phyloP scores from a whole-genome alignment of 768 basidiomycete species.

The Cyclocybe aegerita region DNA sequence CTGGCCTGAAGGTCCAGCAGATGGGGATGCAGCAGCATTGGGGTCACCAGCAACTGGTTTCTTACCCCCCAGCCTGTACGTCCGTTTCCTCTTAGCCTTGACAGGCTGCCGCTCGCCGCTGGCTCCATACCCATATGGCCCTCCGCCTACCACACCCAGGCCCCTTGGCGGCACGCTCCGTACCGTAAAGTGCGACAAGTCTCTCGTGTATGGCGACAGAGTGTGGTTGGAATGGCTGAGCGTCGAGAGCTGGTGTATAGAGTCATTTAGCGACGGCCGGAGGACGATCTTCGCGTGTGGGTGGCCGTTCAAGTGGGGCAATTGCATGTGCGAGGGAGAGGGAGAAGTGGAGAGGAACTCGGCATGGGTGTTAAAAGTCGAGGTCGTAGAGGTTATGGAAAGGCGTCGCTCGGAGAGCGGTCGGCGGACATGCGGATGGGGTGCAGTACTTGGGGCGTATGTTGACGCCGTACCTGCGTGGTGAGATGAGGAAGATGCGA shows the following conservation, averaged over 20 bases:
- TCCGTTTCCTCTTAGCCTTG: constrained; percentile 78
- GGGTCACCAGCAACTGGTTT: constrained; percentile 12
- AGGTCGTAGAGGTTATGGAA: constrained; percentile 33
- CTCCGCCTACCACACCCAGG: constrained; percentile 18
- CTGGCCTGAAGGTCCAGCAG: constrained; percentile 9
- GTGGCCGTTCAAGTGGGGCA: constrained; percentile 30
- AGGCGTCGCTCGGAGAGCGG: constrained; percentile 30
- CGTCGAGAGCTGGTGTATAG: constrained; percentile 82
- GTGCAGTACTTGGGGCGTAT: constrained; percentile 7
- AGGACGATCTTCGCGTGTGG: constrained; percentile 52
- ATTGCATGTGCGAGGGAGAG: constrained; percentile 4
- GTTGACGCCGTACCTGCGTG: background rate
- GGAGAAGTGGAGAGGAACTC: constrained; percentile 18
- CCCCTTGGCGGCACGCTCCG: constrained; percentile 77
- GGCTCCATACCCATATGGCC: constrained; percentile 13
- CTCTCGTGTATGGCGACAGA: constrained; percentile 89
- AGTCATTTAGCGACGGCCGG: constrained; percentile 64
- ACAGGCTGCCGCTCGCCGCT: constrained; percentile 49
- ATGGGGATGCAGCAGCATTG: constrained; percentile 11
- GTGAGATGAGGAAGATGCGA: constrained; percentile 3
- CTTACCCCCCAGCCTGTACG: constrained; percentile 56
- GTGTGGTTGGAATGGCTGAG: constrained; percentile 92
- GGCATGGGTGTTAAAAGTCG: constrained; percentile 7
- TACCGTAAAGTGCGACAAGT: constrained; percentile 89
- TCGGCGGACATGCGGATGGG: constrained; percentile 23